Percentiles rank a stretch among this genome's conserved stretches.
phyloP scores from a whole-genome alignment of 106 monocot genomes.

The Allium fistulosum region DNA sequence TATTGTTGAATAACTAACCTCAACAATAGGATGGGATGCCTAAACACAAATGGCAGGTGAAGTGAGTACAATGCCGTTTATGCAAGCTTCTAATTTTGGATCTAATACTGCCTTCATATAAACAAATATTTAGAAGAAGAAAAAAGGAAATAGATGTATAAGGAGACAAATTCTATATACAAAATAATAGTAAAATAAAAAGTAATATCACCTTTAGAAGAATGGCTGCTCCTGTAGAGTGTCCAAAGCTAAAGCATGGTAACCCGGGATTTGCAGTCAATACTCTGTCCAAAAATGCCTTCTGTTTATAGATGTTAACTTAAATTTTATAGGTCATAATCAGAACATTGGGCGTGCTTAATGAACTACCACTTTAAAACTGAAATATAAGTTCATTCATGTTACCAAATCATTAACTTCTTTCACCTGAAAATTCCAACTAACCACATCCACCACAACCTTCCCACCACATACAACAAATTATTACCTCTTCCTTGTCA shows the following conservation, averaged over 20 bases:
- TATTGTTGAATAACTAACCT: conserved; percentile 21
- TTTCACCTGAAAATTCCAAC: too few relatives aligned
- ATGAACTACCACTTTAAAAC: background rate
- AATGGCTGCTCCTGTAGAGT: conserved; percentile 89
- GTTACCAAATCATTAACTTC: conserved; percentile 69
- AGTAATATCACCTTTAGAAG: conserved; percentile 49
- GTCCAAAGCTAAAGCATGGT: conserved; percentile 90
- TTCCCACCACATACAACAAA: too few relatives aligned
- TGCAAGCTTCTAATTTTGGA: conserved; percentile 38
- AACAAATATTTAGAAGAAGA: background rate
- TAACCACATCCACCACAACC: too few relatives aligned
- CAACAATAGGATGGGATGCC: conserved; percentile 66
- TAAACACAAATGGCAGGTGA: conserved; percentile 78
- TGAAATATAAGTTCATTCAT: background rate
- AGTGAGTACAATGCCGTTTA: conserved; percentile 64
- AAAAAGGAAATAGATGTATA: background rate
- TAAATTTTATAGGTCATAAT: background rate
- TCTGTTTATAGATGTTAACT: conserved; percentile 22
- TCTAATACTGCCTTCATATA: conserved; percentile 50
- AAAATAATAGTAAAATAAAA: background rate
- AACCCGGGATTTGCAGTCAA: conserved; percentile 54
- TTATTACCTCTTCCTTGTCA: too few relatives aligned
- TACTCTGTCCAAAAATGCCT: conserved; percentile 50
- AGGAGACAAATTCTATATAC: too few relatives aligned
- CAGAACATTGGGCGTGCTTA: background rate